These are phyloP conservation scores for Sordaria brevicollis DNA, from an alignment of 495 filamentous ascomycete species.

Conservation along the genomic window DNA sequence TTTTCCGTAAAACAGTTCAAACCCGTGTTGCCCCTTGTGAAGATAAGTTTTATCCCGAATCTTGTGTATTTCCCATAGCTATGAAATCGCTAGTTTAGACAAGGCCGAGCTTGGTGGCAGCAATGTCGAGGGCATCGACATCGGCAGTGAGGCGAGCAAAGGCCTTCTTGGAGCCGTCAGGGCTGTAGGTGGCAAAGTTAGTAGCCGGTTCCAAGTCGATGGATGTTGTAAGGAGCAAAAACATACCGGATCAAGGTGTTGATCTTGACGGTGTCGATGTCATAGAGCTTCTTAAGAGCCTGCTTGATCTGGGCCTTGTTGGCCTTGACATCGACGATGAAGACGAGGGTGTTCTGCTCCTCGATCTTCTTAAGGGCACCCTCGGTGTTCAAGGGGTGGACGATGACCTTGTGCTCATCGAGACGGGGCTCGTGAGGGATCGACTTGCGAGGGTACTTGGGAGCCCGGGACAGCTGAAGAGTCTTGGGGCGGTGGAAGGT, in stretches of 20 bases:
- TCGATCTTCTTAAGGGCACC: constrained; percentile 99
- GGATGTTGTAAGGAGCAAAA: background rate
- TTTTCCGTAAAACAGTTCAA: background rate
- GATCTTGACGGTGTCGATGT: constrained; percentile 95
- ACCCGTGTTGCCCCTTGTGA: background rate
- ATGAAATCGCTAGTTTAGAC: constrained; percentile 50
- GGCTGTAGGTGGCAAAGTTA: constrained; percentile 39
- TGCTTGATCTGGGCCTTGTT: constrained; percentile 99
- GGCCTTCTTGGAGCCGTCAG: constrained; percentile 97
- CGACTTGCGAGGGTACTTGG: constrained; percentile 95
- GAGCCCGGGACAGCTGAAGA: constrained; percentile 76
- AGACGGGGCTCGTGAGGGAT: constrained; percentile 81
- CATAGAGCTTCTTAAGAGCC: constrained; percentile 98
- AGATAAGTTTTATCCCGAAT: background rate
- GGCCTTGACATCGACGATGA: constrained; percentile 95
- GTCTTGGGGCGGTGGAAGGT: constrained; percentile 98
- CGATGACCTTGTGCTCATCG: constrained; percentile 84
- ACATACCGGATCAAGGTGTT: constrained; percentile 94
- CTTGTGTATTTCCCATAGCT: background rate
- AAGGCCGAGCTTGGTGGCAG: constrained; percentile 95
- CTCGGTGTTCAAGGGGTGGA: constrained; percentile 88
- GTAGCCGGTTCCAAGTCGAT: background rate
- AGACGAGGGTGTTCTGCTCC: constrained; percentile 99
- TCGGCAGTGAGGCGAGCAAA: constrained; percentile 90
- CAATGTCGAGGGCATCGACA: constrained; percentile 97